phyloP scores from a whole-genome alignment of 2,329 filamentous ascomycete species.

The Diaporthe ampelina region DNA sequence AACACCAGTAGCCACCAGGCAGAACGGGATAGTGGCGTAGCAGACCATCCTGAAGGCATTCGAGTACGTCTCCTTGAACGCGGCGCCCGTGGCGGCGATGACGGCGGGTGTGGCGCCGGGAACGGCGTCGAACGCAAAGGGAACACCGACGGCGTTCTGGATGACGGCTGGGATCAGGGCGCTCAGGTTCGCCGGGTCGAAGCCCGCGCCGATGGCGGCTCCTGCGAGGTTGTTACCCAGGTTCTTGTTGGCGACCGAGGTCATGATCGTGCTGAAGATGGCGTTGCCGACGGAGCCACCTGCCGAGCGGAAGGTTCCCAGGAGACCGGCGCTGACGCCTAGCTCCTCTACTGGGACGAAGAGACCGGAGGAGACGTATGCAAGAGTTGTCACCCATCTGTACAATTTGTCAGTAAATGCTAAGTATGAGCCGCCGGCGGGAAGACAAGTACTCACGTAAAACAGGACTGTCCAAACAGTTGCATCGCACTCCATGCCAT shows the following conservation, averaged over 20 bases:
- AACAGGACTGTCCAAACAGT: constrained; percentile 50
- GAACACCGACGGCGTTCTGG: constrained; percentile 50
- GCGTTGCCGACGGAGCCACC: constrained; percentile 53
- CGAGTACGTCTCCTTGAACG: constrained; percentile 50
- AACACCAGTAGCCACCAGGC: constrained; percentile 43
- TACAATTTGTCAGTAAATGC: background rate
- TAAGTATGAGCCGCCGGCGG: too few species aligned
- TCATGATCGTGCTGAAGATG: constrained; percentile 52
- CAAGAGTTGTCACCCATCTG: constrained; percentile 48
- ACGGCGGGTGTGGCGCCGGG: constrained; percentile 42
- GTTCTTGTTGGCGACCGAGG: constrained; percentile 47
- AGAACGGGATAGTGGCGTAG: constrained; percentile 47
- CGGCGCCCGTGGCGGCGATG: constrained; percentile 37
- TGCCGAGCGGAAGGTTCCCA: constrained; percentile 50
- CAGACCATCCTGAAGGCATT: constrained; percentile 48
- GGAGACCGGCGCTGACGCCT: constrained; percentile 49
- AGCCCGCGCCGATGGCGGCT: constrained; percentile 48
- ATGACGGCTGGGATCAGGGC: constrained; percentile 49
- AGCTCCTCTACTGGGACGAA: constrained; percentile 50
- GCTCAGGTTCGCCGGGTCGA: constrained; percentile 42
- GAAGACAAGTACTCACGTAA: constrained; percentile 46
- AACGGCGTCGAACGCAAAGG: constrained; percentile 44
- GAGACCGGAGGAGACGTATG: constrained; percentile 49
- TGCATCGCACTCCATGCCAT: constrained; percentile 50
- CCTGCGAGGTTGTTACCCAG: constrained; percentile 47